Conservation (phyloP, 2,329 filamentous ascomycete genomes). For the Fusarium nygamai region DNA sequence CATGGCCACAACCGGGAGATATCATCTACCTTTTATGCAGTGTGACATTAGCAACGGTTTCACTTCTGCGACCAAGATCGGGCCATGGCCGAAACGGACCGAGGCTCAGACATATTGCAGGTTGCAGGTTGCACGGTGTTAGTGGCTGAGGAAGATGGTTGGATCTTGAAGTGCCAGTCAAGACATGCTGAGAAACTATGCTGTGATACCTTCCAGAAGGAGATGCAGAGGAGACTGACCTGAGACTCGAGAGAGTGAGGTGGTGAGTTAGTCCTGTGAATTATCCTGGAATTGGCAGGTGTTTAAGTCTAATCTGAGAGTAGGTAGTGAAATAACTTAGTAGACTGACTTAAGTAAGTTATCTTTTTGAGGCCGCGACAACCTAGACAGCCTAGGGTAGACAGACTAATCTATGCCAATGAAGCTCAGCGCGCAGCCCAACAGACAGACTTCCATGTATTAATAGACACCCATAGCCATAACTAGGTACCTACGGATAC, state of each 20-base stretch:
- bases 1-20: constrained; percentile 6
- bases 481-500: background rate
- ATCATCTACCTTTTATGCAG: constrained; percentile 17
- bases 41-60: constrained; percentile 16
- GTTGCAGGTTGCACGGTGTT: constrained; percentile 4
- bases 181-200: background rate
- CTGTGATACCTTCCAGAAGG: constrained; percentile 31
- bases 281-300: background rate
- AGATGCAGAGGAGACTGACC: background rate
- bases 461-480: background rate
- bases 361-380: background rate
- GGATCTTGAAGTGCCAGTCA: background rate
- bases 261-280: background rate
- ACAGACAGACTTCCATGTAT: background rate
- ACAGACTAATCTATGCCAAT: background rate
- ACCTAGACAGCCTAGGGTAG: background rate
- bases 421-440: constrained; percentile 23
- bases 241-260: constrained; percentile 1
- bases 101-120: constrained; percentile 14
- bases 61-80: constrained; percentile 22
- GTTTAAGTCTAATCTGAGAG: background rate
- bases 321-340: background rate
- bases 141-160: constrained; percentile 5
- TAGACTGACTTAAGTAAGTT: background rate
- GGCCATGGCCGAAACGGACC: constrained; percentile 30